phyloP scores from a whole-genome alignment of 306 rosid species.

The Rubus parviflorus region DNA sequence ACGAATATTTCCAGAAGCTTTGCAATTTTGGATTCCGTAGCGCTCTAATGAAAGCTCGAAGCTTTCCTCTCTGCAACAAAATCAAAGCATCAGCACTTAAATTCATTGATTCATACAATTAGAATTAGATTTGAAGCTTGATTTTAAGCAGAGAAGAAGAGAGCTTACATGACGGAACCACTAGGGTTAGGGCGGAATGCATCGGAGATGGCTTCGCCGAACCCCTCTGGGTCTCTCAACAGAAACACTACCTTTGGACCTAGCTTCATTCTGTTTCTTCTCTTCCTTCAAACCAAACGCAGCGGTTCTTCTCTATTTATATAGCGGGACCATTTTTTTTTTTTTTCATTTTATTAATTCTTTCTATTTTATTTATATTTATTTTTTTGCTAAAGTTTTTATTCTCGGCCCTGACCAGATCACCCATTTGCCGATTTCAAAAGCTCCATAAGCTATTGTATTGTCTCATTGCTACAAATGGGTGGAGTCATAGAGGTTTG shows the following conservation, averaged over 20 bases:
- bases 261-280: slow-evolving; percentile 49
- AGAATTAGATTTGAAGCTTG: neutral
- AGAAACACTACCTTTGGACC: slow-evolving; percentile 49
- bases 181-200: slow-evolving; percentile 46
- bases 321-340: neutral
- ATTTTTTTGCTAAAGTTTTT: no score
- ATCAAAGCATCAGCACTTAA: neutral
- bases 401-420: no score
- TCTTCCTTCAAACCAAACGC: neutral
- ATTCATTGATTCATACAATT: neutral
- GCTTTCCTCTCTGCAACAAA: slow-evolving; percentile 50
- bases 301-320: neutral
- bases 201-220: slow-evolving; percentile 51
- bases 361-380: neutral
- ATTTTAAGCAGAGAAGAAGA: neutral
- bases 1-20: slow-evolving; percentile 58
- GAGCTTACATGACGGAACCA: slow-evolving; percentile 40
- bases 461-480: no score
- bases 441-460: no score
- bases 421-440: no score
- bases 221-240: slow-evolving; percentile 63
- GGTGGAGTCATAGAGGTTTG: no score
- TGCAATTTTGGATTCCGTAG: slow-evolving; percentile 59
- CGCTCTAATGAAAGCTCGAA: slow-evolving; percentile 64
- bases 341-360: neutral